Evolutionary conservation across 176 grass and related monocot genomes (phyloP).

Genomic region (Cenchrus purpureus): DNA sequence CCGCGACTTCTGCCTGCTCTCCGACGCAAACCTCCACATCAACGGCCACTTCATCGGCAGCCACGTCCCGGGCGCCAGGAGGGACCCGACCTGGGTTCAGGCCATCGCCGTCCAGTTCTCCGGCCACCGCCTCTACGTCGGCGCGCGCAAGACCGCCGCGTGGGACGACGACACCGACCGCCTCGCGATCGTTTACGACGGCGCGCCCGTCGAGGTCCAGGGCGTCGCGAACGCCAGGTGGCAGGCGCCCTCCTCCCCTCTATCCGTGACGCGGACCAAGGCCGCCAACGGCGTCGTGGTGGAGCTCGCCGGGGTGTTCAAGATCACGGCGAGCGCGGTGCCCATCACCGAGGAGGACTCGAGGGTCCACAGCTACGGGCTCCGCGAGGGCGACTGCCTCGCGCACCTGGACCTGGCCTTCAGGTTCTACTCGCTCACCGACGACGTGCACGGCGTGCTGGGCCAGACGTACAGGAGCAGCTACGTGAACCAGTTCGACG

Average conservation of each 20-base stretch:
- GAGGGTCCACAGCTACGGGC: constrained; percentile 25
- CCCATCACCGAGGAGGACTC: constrained; percentile 38
- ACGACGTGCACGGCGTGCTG: constrained; percentile 49
- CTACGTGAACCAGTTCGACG: constrained; percentile 46
- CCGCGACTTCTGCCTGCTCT: constrained; percentile 43
- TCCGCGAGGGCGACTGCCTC: constrained; percentile 2
- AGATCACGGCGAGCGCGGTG: constrained; percentile 33
- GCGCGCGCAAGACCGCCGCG: not conserved
- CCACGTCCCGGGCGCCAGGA: constrained; percentile 12
- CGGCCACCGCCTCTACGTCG: constrained; percentile 34
- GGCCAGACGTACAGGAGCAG: constrained; percentile 35
- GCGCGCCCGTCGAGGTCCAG: constrained; percentile 18
- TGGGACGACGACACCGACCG: constrained; percentile 35
- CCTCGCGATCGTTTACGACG: constrained; percentile 30
- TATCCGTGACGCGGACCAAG: constrained; percentile 38
- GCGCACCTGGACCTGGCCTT: constrained; percentile 40
- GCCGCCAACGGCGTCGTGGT: constrained; percentile 33
- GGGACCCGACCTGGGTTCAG: constrained; percentile 41
- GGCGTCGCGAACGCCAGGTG: not conserved
- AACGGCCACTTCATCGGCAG: constrained; percentile 51
- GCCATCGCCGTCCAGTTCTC: constrained; percentile 31
- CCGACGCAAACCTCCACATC: constrained; percentile 42
- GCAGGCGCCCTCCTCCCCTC: not conserved
- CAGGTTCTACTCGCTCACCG: constrained; percentile 39
- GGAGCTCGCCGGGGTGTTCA: constrained; percentile 29